Evolutionary conservation across 2,329 filamentous ascomycete species (phyloP), one percentile per base, ranked within the genome.

Genomic region (Penicillium fuscoglaucum): DNA sequence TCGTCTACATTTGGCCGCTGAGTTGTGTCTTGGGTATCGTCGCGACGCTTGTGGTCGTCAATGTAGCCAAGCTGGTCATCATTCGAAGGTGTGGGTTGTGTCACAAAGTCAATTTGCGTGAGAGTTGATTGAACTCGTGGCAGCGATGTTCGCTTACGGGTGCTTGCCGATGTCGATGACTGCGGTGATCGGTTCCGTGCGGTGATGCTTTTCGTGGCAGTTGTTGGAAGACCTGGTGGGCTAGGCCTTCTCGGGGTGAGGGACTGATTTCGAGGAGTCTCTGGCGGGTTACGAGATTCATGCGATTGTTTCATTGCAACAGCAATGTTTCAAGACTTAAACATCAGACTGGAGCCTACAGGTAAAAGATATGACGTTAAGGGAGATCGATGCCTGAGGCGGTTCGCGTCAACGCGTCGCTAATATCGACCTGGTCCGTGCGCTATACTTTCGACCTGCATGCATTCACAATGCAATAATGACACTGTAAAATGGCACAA

Each of bases 61-160:
- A 74, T 66, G 57, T 74, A 74, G 40, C 72, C 65, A n/a, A 74
- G 66, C 31, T 70, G 59, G 6, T 70, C 68, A 43, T 71, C 58
- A 49, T 68, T 65, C 35, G 28, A 44, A 41, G 61, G 59, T 58
- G 61, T 52, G 50, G 61, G 40, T 54, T 64, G 68, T 2, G 69
- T 69, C 46, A 76, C 73, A 51, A 72, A 78, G 39, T 74, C 74
- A 49, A 78, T 75, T 57, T 78, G 76, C 1, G 76, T 78, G 17
- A 78, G 68, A 0, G 76, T 78, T 2, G 73, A 70, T 47, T 78
- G 76, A 15, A 68, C 70, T 8, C 52, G 61, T 17, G 61, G 48
- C 6, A 67, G 24, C 6, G 64, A 60, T 17, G 19, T 59, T 45
- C 61, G 63, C 48, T 66, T 71, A 37, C 52, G 58, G 6, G 60